Conservation (phyloP, 345 rosid genomes). For the Pelargonium nanum region DNA sequence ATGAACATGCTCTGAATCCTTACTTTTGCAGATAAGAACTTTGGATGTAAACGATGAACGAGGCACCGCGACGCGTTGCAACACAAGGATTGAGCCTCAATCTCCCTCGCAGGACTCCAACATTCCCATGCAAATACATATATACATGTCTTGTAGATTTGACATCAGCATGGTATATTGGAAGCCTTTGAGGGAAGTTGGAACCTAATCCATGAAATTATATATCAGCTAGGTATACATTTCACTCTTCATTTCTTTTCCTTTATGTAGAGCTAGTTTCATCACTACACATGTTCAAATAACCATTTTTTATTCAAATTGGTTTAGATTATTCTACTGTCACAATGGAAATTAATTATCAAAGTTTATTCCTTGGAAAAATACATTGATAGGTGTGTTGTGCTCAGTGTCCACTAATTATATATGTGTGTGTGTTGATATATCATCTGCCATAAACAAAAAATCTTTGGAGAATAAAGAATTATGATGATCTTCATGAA, state of each 20-base stretch:
- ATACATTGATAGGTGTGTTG: background rate
- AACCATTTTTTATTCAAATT: background rate
- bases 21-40: no score
- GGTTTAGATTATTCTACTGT: background rate
- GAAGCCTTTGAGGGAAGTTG: conserved; percentile 29
- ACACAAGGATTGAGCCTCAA: conserved; percentile 10
- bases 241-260: no score
- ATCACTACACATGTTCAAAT: background rate
- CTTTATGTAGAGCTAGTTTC: no score
- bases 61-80: no score
- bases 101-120: conserved; percentile 10
- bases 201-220: conserved; percentile 15
- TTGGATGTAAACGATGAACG: no score
- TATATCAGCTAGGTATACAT: no score
- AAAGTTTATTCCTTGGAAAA: no score
- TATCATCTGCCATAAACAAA: no score
- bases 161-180: conserved; percentile 12
- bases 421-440: background rate
- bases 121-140: background rate
- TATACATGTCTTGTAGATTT: background rate
- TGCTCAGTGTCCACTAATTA: background rate
- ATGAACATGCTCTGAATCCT: no score
- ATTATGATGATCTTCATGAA: conserved; percentile 3
- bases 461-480: no score
- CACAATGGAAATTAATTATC: background rate